phyloP scores from a whole-genome alignment of 345 rosid species.

The Eucalyptus victrix region DNA sequence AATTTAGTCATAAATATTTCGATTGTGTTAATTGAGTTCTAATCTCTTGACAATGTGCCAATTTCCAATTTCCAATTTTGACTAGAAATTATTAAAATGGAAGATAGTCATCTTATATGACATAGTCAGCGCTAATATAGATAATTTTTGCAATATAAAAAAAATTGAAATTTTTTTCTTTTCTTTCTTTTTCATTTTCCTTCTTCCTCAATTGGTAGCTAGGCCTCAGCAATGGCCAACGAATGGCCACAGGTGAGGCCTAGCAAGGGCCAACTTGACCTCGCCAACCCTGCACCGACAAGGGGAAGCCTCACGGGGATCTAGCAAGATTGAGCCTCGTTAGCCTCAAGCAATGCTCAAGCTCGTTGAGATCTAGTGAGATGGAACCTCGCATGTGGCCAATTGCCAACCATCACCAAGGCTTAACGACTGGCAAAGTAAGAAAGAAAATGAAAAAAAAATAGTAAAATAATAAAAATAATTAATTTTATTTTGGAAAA shows the following conservation, averaged over 20 bases:
- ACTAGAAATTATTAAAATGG: fast-evolving
- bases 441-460: too few relatives aligned
- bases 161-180: fast-evolving
- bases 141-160: too few relatives aligned
- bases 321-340: fast-evolving
- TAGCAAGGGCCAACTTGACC: too few relatives aligned
- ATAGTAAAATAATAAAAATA: too few relatives aligned
- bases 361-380: background rate
- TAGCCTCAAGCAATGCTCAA: background rate
- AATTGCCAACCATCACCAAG: fast-evolving
- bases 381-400: background rate
- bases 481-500: too few relatives aligned
- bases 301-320: fast-evolving
- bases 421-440: fast-evolving
- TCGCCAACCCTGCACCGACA: fast-evolving
- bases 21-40: too few relatives aligned
- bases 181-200: too few relatives aligned
- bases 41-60: too few relatives aligned
- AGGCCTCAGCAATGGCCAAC: fast-evolving
- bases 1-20: fast-evolving
- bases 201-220: too few relatives aligned
- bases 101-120: fast-evolving
- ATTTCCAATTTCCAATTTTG: too few relatives aligned
- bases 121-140: fast-evolving
- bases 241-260: fast-evolving